Conservation (phyloP, 2,329 filamentous ascomycete genomes). For the Colletotrichum sp. region DNA sequence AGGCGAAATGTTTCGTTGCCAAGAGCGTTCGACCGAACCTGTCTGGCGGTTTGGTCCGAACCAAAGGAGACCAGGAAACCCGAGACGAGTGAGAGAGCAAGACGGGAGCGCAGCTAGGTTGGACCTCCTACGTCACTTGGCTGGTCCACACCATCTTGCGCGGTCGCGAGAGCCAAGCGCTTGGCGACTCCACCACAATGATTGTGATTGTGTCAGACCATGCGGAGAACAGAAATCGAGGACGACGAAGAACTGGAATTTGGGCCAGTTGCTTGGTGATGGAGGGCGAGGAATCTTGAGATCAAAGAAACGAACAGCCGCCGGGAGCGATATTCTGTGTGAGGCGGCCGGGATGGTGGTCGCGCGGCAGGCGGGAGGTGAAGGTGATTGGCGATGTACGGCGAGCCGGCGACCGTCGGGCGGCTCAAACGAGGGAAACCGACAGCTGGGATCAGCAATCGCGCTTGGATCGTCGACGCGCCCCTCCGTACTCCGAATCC, state of each 20-base stretch:
- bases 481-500: background rate
- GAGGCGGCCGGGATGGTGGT: background rate
- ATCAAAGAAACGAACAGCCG: background rate
- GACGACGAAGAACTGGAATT: background rate
- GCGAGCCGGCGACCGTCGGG: background rate
- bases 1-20: background rate
- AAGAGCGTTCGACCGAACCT: background rate
- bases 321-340: background rate
- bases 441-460: constrained; percentile 12
- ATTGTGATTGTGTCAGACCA: constrained; percentile 14
- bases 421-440: constrained; percentile 8
- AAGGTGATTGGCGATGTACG: background rate
- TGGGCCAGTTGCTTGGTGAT: background rate
- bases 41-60: constrained; percentile 4
- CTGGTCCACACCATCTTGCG: constrained; percentile 18
- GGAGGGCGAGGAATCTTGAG: background rate
- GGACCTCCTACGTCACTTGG: constrained; percentile 20
- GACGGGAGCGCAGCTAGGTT: background rate
- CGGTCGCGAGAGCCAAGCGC: constrained; percentile 15
- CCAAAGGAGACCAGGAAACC: background rate
- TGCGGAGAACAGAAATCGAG: background rate
- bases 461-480: constrained; percentile 14
- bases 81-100: background rate
- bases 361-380: background rate
- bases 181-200: constrained; percentile 13